Evolutionary conservation across 2,329 filamentous ascomycete species (phyloP).

Genomic region (Cladophialophora yegresii): DNA sequence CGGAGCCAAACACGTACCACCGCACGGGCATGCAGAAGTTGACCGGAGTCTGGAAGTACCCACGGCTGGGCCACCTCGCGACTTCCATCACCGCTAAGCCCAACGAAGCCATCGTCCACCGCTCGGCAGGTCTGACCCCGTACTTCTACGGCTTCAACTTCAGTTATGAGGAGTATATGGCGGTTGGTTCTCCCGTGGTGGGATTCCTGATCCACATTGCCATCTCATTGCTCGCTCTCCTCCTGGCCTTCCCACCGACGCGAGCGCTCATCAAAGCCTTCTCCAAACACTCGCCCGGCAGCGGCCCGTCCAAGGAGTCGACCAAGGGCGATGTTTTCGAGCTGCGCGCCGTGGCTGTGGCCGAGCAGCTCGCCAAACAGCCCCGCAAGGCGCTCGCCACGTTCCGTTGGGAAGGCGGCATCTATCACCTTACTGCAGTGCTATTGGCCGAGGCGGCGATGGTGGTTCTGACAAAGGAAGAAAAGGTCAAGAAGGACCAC

Average conservation of each 20-base stretch:
- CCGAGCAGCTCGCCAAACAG: conserved; percentile 42
- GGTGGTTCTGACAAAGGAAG: conserved; percentile 45
- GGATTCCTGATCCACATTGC: conserved; percentile 55
- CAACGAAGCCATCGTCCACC: conserved; percentile 61
- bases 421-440: conserved; percentile 50
- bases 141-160: conserved; percentile 62
- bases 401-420: conserved; percentile 46
- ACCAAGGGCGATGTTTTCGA: conserved; percentile 45
- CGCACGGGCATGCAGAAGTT: conserved; percentile 45
- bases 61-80: conserved; percentile 61
- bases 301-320: conserved; percentile 52
- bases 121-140: conserved; percentile 60
- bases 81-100: conserved; percentile 55
- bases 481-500: conserved; percentile 45
- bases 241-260: conserved; percentile 55
- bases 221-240: conserved; percentile 49
- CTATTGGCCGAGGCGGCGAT: conserved; percentile 50
- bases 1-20: conserved; percentile 42
- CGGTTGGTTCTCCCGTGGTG: conserved; percentile 52
- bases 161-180: conserved; percentile 59
- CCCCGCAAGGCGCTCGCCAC: conserved; percentile 48
- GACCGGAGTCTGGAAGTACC: conserved; percentile 56
- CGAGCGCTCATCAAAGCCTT: conserved; percentile 54
- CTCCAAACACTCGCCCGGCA: conserved; percentile 52
- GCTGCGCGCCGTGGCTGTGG: conserved; percentile 50